Evolutionary conservation across 306 rosid species (phyloP).

Genomic region (Fragaria vesca): DNA sequence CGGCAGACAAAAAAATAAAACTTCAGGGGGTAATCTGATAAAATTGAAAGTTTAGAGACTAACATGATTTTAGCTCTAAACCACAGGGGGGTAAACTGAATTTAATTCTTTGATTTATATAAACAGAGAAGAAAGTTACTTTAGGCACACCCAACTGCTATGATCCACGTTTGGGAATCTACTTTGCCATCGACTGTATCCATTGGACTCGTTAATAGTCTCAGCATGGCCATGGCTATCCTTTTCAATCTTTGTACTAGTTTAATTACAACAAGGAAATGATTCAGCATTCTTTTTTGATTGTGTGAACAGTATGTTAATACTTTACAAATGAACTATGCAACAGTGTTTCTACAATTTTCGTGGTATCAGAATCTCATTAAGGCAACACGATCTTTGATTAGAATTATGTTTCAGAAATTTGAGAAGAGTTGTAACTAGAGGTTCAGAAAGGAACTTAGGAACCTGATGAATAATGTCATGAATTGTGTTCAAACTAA

Average conservation of each 20-base stretch:
- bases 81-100: too few species aligned
- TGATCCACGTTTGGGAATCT: constrained; percentile 47
- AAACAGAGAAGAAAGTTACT: constrained; percentile 16
- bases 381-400: too few species aligned
- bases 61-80: too few species aligned
- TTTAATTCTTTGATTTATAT: not conserved
- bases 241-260: not conserved
- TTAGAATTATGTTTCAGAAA: too few species aligned
- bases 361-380: too few species aligned
- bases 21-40: too few species aligned
- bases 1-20: too few species aligned
- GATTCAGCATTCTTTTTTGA: not conserved
- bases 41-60: too few species aligned
- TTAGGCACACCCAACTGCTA: constrained; percentile 20
- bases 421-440: too few species aligned
- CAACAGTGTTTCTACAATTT: too few species aligned
- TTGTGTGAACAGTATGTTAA: not conserved
- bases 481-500: not conserved
- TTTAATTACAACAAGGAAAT: not conserved
- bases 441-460: too few species aligned
- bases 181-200: constrained; percentile 36
- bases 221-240: not conserved
- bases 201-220: not conserved
- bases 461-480: not conserved
- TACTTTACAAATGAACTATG: too few species aligned